Evolutionary conservation across 2,329 filamentous ascomycete genomes (phyloP).

Genomic region (Didymella lethalis): DNA sequence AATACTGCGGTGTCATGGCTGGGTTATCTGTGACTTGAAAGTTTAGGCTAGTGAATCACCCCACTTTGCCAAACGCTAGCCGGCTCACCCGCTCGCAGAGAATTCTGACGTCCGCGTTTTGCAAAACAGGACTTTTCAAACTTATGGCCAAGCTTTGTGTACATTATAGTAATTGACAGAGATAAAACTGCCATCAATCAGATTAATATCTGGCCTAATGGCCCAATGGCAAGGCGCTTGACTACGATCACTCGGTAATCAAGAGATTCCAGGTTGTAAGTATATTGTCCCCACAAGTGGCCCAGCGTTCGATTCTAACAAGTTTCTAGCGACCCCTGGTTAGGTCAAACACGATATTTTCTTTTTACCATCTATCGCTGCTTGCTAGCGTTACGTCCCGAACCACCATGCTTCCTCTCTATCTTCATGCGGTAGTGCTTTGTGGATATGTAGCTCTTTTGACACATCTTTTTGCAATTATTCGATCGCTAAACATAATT

Average conservation of each 20-base stretch:
- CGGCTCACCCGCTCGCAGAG: conserved; percentile 4
- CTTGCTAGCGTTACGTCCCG: too few species aligned
- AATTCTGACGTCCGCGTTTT: background rate
- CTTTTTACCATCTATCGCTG: too few species aligned
- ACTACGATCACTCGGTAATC: conserved; percentile 52
- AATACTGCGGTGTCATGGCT: too few species aligned
- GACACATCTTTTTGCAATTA: background rate
- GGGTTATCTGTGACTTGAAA: too few species aligned
- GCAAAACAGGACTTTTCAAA: background rate
- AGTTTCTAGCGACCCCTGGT: conserved; percentile 30
- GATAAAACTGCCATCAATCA: background rate
- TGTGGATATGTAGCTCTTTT: background rate
- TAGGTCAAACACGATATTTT: conserved; percentile 20
- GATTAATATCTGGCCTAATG: conserved; percentile 37
- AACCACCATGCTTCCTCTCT: too few species aligned
- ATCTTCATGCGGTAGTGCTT: background rate
- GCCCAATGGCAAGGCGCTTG: conserved; percentile 63
- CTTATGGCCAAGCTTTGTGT: too few species aligned
- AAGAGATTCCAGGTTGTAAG: conserved; percentile 34
- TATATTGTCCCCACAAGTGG: background rate
- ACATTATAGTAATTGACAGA: background rate
- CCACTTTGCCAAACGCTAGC: conserved; percentile 8
- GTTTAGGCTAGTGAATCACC: background rate
- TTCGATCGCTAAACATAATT: background rate
- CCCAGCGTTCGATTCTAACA: conserved; percentile 25